Base-by-base conservation (phyloP, 805 yeast species). In the Spathaspora sp. region DNA sequence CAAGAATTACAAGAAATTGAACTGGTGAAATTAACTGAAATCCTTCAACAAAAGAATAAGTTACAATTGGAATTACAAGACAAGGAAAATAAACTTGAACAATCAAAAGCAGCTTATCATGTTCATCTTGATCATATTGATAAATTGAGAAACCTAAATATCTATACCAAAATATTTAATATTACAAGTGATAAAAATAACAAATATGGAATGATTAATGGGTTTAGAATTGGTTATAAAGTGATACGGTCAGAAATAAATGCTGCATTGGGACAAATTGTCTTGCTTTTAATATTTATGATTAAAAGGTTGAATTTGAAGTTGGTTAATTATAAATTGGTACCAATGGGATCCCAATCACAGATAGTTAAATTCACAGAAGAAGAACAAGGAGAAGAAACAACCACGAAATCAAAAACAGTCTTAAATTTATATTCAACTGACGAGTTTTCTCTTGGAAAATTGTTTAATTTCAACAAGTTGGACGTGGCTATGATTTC, bases 211-310 rank as follows among this genome's bases (percentile, higher is more conserved):
- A 86, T 94, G 1, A 93, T 92, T 31, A 92, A 92, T 67, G 93
- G 92, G 0, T 74, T 89, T 23, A 69, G 97, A 51, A 65, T 93
- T n/a, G 98, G 98, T 0, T 67, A 72, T 49, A 79, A 77, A 53
- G 88, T 92, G 0, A 86, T 96, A 1, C 90, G 96, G 96, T 82
- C 89, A 50, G 98, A 92, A 60, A 85, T 90, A 43, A 92, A 91
- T 63, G 94, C 96, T 1, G 97, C 96, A 0, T 69, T 92, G 59
- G 98, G 98, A 0, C 97, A 92, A 57, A 70, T 92, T 1, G 79
- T 89, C 1, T 68, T 90, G 11, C 67, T 93, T 17, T 63, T 92
- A 29, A 77, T 85, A 0, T 88, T 93, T 1, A 76, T 91, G 2
- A 67, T 80, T 1, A 71, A 80, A 11, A 74, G 85, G 44, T 72